These are phyloP conservation scores for Ochetophila trinervis DNA, from an alignment of 306 rosid genomes.

Conservation along the genomic window DNA sequence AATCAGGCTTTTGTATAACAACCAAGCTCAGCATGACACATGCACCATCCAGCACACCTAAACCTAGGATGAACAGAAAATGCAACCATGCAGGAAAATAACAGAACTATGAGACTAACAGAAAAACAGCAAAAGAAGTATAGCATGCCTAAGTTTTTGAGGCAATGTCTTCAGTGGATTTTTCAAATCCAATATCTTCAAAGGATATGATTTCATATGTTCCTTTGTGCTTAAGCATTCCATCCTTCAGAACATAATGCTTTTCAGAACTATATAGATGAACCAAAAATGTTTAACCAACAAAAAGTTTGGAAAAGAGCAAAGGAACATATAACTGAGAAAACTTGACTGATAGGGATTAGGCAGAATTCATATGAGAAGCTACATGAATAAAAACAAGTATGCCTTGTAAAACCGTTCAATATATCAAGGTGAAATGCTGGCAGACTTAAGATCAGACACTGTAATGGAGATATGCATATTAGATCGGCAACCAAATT, in stretches of 20 bases:
- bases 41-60: no score
- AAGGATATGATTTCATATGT: constrained; percentile 94
- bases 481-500: no score
- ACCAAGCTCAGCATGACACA: no score
- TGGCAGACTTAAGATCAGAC: no score
- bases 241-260: constrained; percentile 57
- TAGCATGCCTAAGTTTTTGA: constrained; percentile 84
- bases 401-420: no score
- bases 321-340: neutral
- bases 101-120: neutral
- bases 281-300: neutral
- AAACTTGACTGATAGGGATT: neutral
- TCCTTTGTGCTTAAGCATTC: constrained; percentile 91
- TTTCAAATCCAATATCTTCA: constrained; percentile 84
- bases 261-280: neutral
- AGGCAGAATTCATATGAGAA: neutral
- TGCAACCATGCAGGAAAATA: no score
- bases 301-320: neutral
- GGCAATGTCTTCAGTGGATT: constrained; percentile 79
- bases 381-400: no score
- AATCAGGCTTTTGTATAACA: no score
- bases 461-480: no score
- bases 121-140: neutral
- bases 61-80: no score
- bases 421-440: no score